Evolutionary conservation across 495 filamentous ascomycete genomes (phyloP).

Genomic region (Penicillium chermesinum): DNA sequence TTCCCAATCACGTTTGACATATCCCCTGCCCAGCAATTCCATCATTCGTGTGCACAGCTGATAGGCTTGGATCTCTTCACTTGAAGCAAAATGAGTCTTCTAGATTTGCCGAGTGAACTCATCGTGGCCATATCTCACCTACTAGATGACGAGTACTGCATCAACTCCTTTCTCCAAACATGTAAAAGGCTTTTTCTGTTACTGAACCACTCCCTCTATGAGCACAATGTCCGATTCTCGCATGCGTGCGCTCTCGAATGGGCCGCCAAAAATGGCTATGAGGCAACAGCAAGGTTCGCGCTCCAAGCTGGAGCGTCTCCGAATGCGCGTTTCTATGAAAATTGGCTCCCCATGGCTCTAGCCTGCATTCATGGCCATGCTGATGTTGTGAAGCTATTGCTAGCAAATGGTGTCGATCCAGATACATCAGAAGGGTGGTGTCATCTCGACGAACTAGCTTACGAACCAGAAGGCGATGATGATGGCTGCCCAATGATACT

Average conservation of each 20-base stretch:
- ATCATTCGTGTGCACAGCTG: too few species aligned
- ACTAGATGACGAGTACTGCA: slow-evolving; percentile 1
- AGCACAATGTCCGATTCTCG: not conserved
- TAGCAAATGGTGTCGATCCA: slow-evolving; percentile 2
- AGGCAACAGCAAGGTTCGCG: not conserved
- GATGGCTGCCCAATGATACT: not conserved
- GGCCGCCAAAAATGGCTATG: slow-evolving; percentile 1
- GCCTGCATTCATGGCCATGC: slow-evolving; percentile 1
- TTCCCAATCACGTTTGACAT: too few species aligned
- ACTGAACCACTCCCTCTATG: slow-evolving; percentile 2
- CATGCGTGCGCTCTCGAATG: not conserved
- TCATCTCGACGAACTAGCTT: not conserved
- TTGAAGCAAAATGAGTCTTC: not conserved
- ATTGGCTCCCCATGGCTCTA: not conserved
- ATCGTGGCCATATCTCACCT: not conserved
- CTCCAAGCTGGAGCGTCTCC: slow-evolving; percentile 1
- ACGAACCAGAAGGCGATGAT: not conserved
- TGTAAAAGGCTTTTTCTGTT: not conserved
- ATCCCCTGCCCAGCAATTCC: too few species aligned
- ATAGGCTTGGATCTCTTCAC: not conserved
- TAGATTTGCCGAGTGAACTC: slow-evolving; percentile 1
- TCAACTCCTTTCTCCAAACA: not conserved
- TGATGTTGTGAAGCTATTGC: slow-evolving; percentile 1
- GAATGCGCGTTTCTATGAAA: not conserved
- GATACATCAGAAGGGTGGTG: not conserved